Evolutionary conservation across 2,329 filamentous ascomycete species (phyloP), one percentile per base, ranked within the genome.

Genomic region (Ophiostoma himal-ulmi): DNA sequence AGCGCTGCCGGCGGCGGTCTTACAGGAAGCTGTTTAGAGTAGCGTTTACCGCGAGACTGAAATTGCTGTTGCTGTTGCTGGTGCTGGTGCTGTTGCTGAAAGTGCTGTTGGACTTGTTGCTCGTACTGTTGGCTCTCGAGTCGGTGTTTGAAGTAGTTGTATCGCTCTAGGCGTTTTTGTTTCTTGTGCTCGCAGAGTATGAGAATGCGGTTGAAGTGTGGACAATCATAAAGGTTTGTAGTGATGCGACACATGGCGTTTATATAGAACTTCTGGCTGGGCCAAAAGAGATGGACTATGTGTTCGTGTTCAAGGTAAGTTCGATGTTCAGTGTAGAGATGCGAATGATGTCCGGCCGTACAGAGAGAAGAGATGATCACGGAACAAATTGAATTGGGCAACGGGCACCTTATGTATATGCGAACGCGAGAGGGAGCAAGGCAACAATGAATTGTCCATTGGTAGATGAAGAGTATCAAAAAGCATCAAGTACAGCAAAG

Each of bases 161-260:
- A 37, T 36, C 30, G 60, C n/a, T 37, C 30, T 7, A 37, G 34
- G 60, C 34, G 34, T 37, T 64, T 64, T 5, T 37, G 34, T 64
- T 36, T 20, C 34, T 64, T 64, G 10, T 17, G 60, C 17, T 64
- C 60, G n/a, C 60, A 64, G 60, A 64, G 60, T 20, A 64, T 14
- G n/a, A 64, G 60, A 10, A 37, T 30, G 60, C 60, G 60, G 34
- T 36, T 64, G 60, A n/a, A 64, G 60, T 64, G 60, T n/a, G 60
- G 30, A 64, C 60, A 64, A 17, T 64, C 60, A 17, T 39, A 64
- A 17, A 64, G 30, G 30, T 64, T 36, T 20, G 17, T 37, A n/a
- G 60, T 64, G 34, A 64, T 64, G 60, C 60, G 34, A 30, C 60
- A 64, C 60, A 64, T 64, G 60, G 2, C 37, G 60, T 26, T 26